Evolutionary conservation across 1,139 yeast genomes (phyloP), one percentile per base, ranked within the genome.

Genomic region (Kluyveromyces sp.): DNA sequence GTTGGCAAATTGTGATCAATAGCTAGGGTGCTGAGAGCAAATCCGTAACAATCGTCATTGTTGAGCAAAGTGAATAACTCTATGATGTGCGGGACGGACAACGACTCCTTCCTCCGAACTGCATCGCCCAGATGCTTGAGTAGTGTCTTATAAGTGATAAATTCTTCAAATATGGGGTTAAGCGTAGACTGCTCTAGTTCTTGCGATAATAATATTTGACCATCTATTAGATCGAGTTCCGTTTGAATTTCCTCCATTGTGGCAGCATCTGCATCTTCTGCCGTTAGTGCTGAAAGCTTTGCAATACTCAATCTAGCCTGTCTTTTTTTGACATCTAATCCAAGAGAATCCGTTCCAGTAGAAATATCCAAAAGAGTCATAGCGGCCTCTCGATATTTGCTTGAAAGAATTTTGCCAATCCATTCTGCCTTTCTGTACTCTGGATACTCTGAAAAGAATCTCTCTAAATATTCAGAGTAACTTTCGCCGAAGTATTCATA

Each of bases 241-340:
- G 67, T 66, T 49, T 78, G 81, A n/a, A 78, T 68, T 15, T 66
- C 73, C 18, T 58, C 62, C 6, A 75, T 49, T 15, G 59, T 47
- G 8, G 65, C 68, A 4, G 62, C 62, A 20, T 55, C 40, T 1
- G 43, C 43, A 2, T 40, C 47, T 3, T 51, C 50, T 3, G 51
- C 54, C 0, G 67, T 70, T 3, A 72, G 49, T 3, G 66, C 64
- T 25, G 71, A 56, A 31, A 87, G 64, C 59, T 86, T 87, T 3
- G 94, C 89, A 44, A 87, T 67, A 40, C 88, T 82, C 49, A 80
- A 70, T 52, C 81, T 79, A 33, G 83, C 59, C 17, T 43, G 43
- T 17, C 41, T 35, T 51, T 74, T 77, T 55, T 74, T 75, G 53
- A 73, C 73, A 7, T 65, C 68, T 40, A 75, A 67, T 12, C 66